Conservation (phyloP, 495 filamentous ascomycete genomes). For the Annulohypoxylon bovei region DNA sequence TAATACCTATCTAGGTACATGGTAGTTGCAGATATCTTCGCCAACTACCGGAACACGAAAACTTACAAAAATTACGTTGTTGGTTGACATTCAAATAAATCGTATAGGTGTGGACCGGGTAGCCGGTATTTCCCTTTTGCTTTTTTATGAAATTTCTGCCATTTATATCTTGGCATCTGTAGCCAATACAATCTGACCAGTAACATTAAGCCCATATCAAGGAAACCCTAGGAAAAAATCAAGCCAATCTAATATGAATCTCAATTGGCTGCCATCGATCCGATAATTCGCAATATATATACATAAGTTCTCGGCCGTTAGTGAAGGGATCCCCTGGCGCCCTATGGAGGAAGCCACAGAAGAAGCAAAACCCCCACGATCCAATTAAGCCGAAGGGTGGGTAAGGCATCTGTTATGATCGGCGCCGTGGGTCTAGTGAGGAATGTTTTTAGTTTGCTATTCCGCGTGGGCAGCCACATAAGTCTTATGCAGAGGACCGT, state of each 20-base stretch:
- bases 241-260: neutral
- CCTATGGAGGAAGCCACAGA: neutral
- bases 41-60: neutral
- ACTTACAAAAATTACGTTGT: neutral
- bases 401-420: constrained; percentile 4
- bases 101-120: neutral
- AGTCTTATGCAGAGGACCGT: constrained; percentile 28
- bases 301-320: constrained; percentile 18
- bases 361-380: constrained; percentile 10
- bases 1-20: neutral
- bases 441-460: constrained; percentile 4
- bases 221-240: neutral
- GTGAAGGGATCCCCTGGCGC: neutral
- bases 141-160: constrained; percentile 1
- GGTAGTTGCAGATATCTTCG: neutral
- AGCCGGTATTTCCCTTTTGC: neutral
- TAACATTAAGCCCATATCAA: constrained; percentile 8
- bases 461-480: constrained; percentile 12
- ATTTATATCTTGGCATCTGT: constrained; percentile 6
- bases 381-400: constrained; percentile 5
- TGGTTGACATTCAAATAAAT: neutral
- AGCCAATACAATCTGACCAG: neutral
- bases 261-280: neutral
- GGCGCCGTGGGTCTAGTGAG: constrained; percentile 2
- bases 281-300: neutral